Evolutionary conservation across 163 green algal genomes (phyloP), one percentile per base, ranked within the genome.

Genomic region (Scenedesmus sp.): DNA sequence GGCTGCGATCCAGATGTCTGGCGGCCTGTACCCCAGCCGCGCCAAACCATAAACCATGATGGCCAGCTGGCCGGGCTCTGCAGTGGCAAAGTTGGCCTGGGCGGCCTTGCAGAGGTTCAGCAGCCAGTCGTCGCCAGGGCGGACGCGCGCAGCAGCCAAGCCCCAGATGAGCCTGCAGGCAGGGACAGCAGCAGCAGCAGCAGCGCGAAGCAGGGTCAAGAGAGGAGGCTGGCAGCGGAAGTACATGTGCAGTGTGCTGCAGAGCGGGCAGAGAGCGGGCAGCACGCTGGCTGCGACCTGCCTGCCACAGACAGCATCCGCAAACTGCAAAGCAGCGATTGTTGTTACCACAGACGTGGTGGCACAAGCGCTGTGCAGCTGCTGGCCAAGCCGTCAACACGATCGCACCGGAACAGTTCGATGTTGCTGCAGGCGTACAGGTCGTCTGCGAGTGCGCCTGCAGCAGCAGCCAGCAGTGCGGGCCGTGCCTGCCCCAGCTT

Each of bases 1-100:
- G 30, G 86, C 86, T 43, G 73, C 86, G 12, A 90, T 79, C 86
- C 86, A 90, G 3, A 79, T 44, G 76, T 90, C 86, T 15, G 86
- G 73, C 35, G 86, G 86, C 51, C 73, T 42, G 49, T 86, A 90
- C 1, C 33, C 73, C 86, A 90, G 51, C 2, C 86, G 86, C 20
- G 86, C 86, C 20, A 90, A 30, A 33, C 49, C 73, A 78, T 85
- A 90, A 18, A 61, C 86, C 33, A 80, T 37, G 26, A 90, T 78
- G 16, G 86, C 44, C 35, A 90, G 73, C n/a, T 90, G 86, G 26
- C 24, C 3, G 9, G 72, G 72, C 16, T 53, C 13, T 9, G 26
- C 24, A 9, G 40, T 40, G 43, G 61, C 56, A 35, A 90, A 72
- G 49, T 90, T 90, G 49, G 86, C 72, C 37, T 90, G 86, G 7